Conservation (phyloP, 176 grass and related monocot genomes). For the Oryza coarctata region DNA sequence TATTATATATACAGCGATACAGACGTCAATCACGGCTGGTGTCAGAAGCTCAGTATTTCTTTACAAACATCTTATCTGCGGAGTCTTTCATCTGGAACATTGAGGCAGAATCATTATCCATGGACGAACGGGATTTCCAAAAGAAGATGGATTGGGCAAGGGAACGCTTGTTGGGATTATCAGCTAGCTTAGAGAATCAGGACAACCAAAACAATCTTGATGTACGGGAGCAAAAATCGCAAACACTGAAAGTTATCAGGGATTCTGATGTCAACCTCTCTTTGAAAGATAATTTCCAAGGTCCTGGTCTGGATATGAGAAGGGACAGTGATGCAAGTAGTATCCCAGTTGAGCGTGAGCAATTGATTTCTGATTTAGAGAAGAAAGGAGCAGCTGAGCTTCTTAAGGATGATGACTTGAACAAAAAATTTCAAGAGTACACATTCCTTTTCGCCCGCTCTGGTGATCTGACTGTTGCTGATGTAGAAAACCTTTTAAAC, state of each 20-base stretch:
- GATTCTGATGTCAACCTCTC: conserved; percentile 39
- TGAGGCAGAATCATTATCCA: conserved; percentile 80
- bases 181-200: conserved; percentile 41
- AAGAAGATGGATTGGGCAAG: conserved; percentile 88
- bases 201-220: conserved; percentile 48
- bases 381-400: conserved; percentile 76
- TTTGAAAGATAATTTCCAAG: conserved; percentile 42
- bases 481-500: conserved; percentile 85
- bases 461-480: conserved; percentile 88
- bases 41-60: conserved; percentile 90
- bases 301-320: conserved; percentile 42
- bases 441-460: conserved; percentile 75
- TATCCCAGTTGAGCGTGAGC: conserved; percentile 34
- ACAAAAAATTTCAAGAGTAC: conserved; percentile 73
- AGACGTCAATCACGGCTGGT: conserved; percentile 76
- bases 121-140: conserved; percentile 83
- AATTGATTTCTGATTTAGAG: conserved; percentile 63
- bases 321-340: conserved; percentile 46
- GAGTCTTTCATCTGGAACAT: conserved; percentile 99
- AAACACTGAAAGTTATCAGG: conserved; percentile 36
- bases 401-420: conserved; percentile 71
- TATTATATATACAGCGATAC: conserved; percentile 90
- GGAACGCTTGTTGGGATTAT: conserved; percentile 60
- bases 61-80: conserved; percentile 93
- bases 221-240: conserved; percentile 34